A percentile compares a stretch with the other conserved stretches of the same genome.
Conservation (phyloP, 768 basidiomycete genomes). For the Mycena filopes region DNA sequence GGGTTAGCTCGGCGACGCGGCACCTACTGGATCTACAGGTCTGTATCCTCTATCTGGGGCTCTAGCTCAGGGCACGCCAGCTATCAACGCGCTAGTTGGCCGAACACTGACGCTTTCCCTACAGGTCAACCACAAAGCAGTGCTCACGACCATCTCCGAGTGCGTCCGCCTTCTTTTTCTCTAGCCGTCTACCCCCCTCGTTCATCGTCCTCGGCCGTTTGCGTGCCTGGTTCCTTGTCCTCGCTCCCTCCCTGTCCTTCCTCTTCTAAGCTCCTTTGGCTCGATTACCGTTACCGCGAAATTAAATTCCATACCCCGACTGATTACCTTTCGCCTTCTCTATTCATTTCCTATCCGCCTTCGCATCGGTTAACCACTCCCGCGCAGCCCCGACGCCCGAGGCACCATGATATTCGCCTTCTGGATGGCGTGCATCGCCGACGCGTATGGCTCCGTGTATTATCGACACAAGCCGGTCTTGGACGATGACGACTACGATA, state of each 20-base stretch:
- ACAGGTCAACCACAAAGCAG: slow-evolving; percentile 88
- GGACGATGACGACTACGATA: slow-evolving; percentile 91
- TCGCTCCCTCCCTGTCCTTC: slow-evolving; percentile 8
- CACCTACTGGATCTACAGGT: slow-evolving; percentile 83
- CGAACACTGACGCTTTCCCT: slow-evolving; percentile 9
- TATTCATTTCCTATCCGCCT: neutral
- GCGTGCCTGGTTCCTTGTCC: slow-evolving; percentile 28
- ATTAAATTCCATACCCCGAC: too few relatives aligned
- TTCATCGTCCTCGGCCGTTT: too few relatives aligned
- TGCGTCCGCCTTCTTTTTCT: neutral
- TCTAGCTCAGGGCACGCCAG: neutral
- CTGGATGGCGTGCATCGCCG: slow-evolving; percentile 92
- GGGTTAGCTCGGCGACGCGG: slow-evolving; percentile 82
- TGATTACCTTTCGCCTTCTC: neutral
- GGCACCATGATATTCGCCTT: slow-evolving; percentile 92
- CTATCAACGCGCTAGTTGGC: slow-evolving; percentile 12
- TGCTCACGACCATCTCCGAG: slow-evolving; percentile 77
- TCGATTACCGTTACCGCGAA: too few relatives aligned
- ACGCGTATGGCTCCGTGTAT: slow-evolving; percentile 86
- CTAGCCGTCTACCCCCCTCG: too few relatives aligned
- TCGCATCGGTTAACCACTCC: slow-evolving; percentile 7
- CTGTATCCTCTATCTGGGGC: slow-evolving; percentile 37
- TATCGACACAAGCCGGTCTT: slow-evolving; percentile 87
- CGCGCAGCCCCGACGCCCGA: slow-evolving; percentile 70
- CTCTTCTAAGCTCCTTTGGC: neutral